Evolutionary conservation across 78 protist species (phyloP).

Genomic region (Polysphondylium violaceum): DNA sequence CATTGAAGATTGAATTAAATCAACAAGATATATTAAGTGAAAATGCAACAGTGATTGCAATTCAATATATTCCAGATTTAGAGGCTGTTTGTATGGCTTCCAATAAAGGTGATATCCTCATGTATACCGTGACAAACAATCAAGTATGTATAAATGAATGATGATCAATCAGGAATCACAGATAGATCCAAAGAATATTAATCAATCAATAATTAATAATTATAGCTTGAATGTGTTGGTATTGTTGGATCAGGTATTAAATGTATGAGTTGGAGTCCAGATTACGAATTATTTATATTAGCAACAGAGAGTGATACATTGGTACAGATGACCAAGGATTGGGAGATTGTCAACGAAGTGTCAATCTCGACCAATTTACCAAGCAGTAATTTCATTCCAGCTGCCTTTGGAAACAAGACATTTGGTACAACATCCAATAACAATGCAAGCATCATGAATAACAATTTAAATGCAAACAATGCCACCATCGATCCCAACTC

Average conservation of each 20-base stretch:
- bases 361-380: conserved; percentile 52
- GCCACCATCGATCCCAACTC: not conserved
- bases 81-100: conserved; percentile 81
- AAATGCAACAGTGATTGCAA: conserved; percentile 25
- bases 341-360: conserved; percentile 81
- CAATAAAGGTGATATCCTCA: conserved; percentile 73
- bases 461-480: not conserved
- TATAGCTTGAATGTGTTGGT: conserved; percentile 83
- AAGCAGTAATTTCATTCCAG: too few relatives aligned
- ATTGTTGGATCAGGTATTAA: conserved; percentile 76
- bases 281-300: conserved; percentile 67
- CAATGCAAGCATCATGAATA: not conserved
- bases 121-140: conserved; percentile 31
- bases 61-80: conserved; percentile 82
- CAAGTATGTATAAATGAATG: conserved; percentile 33
- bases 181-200: not conserved
- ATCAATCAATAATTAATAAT: conserved; percentile 6
- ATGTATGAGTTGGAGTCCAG: conserved; percentile 83
- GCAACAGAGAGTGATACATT: conserved; percentile 68
- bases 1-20: conserved; percentile 49
- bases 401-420: not conserved
- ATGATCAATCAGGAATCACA: not conserved
- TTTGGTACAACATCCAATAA: conserved; percentile 16
- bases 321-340: conserved; percentile 82
- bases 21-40: conserved; percentile 56